Evolutionary conservation across 1,139 yeast genomes (phyloP), one percentile per base, ranked within the genome.

Genomic region (Lodderomyces margitis): DNA sequence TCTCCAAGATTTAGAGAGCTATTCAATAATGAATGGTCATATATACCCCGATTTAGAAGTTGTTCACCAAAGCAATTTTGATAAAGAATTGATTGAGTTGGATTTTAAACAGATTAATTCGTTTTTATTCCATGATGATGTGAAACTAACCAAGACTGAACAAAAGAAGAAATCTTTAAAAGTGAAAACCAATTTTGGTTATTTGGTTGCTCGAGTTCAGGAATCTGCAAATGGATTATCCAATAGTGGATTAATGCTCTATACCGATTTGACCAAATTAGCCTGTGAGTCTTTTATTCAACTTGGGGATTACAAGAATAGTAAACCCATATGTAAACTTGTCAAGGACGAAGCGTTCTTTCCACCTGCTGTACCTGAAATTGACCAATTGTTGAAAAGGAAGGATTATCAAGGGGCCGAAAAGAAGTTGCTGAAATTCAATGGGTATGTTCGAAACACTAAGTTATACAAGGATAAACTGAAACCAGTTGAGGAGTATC

Each of bases 281-380:
- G 57, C 73, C 2, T 80, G 86, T 56, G 82, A 78, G 49, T 62
- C 75, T 1, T 66, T 58, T 37, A 65, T 72, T 16, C 62, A 62
- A 40, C 54, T 57, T 5, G 35, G 61, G 33, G 57, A 63, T 28
- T 56, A 56, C 48, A 62, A 59, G 28, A 49, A 48, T 1, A 70
- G 68, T 0, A 53, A 55, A 6, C 44, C 49, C 16, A 62, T 55
- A 38, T 81, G 87, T 55, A 34, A 28, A 2, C 52, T 58, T 21
- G 39, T 46, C 23, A 58, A 59, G 19, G 49, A 57, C 10, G n/a
- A 11, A 27, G 21, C 12, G 9, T 77, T 75, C 54, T 64, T 76
- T 33, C 79, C 80, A 11, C 78, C 73, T 36, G 49, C 64, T 19
- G 56, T 78, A 3, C 65, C 70, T 7, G 64, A 70, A 45, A 72